Evolutionary conservation across 352 stramenopile genomes (phyloP), one percentile per base, ranked within the genome.

Genomic region (Globisporangium acanthophoron): DNA sequence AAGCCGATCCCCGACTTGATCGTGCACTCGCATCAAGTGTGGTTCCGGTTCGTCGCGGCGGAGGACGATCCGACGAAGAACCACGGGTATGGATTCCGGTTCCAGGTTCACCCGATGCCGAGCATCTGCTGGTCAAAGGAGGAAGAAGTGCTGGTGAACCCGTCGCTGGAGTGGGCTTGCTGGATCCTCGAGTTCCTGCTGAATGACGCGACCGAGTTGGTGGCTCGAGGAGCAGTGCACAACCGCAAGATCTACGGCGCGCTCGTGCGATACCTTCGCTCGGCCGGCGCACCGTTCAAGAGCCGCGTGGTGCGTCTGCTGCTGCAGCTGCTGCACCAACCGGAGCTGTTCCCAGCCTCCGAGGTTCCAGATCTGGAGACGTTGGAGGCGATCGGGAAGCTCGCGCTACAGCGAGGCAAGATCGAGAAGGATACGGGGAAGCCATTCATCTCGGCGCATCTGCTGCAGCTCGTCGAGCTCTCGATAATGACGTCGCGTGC

Each of bases 51-150:
- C 52, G 59, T 54, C 9, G 76, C 84, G 6, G 76, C 66, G 0
- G 83, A 94, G 61, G 86, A 96, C 4, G 76, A 87, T 31, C 48
- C 52, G 6, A 62, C 58, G 27, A 86, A 84, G 54, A 75, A 80
- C 56, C 62, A 91, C 45, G 78, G 78, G 1, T 94, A 92, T 57
- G 86, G 86, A 2, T 96, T 81, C 65, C 82, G 84, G 3, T 93
- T 96, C 37, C 80, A 93, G 60, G 86, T 92, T 12, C 85, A 88
- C 27, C 74, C 80, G 0, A 76, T 94, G 63, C 68, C 80, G 8
- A 94, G 80, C 61, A 89, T 94, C 29, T 74, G 69, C 33, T 96
- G 86, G 86, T 72, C 65, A 2, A 94, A 90, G 52, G 86, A 96
- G 46, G 70, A 68, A 2, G 84, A 94, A 29, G 86, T 96, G 29